phyloP scores from a whole-genome alignment of 108 stramenopile genomes.

The Cyclotella kingstonii region DNA sequence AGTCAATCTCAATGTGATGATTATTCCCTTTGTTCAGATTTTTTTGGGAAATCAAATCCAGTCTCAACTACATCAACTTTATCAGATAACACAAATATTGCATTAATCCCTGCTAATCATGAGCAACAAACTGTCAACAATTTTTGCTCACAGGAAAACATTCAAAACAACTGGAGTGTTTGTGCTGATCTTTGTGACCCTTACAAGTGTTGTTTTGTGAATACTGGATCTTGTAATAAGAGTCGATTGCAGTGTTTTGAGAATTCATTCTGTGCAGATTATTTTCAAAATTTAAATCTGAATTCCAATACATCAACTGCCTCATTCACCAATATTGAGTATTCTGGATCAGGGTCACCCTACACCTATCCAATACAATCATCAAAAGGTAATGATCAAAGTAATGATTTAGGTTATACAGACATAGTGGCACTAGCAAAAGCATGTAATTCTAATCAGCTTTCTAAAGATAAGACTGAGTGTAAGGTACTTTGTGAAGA shows the following conservation, averaged over 20 bases:
- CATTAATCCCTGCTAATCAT: neutral
- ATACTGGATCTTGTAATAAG: neutral
- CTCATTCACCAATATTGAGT: too few species aligned
- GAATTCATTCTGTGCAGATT: neutral
- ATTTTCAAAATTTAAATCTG: neutral
- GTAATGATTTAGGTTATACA: neutral
- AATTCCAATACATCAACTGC: neutral
- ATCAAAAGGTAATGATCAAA: neutral
- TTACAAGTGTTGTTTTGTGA: conserved; percentile 6
- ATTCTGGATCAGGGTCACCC: neutral
- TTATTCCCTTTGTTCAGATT: conserved; percentile 10
- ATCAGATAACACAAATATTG: neutral
- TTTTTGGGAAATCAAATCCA: conserved; percentile 6
- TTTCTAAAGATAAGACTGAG: conserved; percentile 10
- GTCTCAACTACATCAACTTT: neutral
- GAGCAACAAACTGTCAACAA: neutral
- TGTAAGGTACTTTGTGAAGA: conserved; percentile 23
- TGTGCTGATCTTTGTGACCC: conserved; percentile 2
- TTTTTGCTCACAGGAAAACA: neutral
- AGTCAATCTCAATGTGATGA: conserved; percentile 2
- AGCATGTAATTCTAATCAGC: conserved; percentile 27
- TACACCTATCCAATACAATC: neutral
- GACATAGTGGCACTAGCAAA: conserved; percentile 19
- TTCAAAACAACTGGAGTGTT: neutral
- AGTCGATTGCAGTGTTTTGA: neutral